Evolutionary conservation across 805 yeast species (phyloP).

Genomic region (Candida multigemmis): DNA sequence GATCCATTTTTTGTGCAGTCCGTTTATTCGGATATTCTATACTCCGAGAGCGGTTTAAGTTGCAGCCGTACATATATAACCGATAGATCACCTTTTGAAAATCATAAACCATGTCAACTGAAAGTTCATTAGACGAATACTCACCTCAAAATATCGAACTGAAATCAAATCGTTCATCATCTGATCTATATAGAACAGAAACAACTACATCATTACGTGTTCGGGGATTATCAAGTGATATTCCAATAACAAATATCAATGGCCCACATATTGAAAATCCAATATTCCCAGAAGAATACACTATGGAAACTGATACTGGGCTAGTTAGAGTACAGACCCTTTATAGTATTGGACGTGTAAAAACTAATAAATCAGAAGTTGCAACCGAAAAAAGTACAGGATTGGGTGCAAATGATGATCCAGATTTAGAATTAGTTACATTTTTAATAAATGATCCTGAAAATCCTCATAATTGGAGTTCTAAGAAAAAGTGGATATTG

Average conservation of each 20-base stretch:
- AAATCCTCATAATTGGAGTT: slow-evolving; percentile 83
- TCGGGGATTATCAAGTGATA: slow-evolving; percentile 47
- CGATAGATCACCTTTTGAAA: too few relatives aligned
- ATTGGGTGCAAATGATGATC: slow-evolving; percentile 30
- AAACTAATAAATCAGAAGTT: slow-evolving; percentile 8
- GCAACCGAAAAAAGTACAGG: slow-evolving; percentile 3
- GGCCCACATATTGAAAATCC: slow-evolving; percentile 41
- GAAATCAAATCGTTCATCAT: slow-evolving; percentile 21
- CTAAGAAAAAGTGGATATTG: slow-evolving; percentile 47
- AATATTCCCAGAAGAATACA: slow-evolving; percentile 88
- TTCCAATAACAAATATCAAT: slow-evolving; percentile 45
- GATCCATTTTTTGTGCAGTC: too few relatives aligned
- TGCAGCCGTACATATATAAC: too few relatives aligned
- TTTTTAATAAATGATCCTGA: slow-evolving; percentile 73
- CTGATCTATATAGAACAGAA: slow-evolving; percentile 67
- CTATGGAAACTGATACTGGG: slow-evolving; percentile 82
- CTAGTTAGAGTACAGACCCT: slow-evolving; percentile 74
- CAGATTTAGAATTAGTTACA: slow-evolving; percentile 78
- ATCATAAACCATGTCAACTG: too few relatives aligned
- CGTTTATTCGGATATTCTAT: too few relatives aligned
- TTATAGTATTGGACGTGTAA: slow-evolving; percentile 52
- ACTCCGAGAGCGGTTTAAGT: too few relatives aligned
- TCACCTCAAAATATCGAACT: not conserved
- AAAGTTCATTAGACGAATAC: too few relatives aligned
- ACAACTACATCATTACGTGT: slow-evolving; percentile 62